These are phyloP conservation scores for Starmerella floris DNA, from an alignment of 805 yeast species.

Conservation along the genomic window DNA sequence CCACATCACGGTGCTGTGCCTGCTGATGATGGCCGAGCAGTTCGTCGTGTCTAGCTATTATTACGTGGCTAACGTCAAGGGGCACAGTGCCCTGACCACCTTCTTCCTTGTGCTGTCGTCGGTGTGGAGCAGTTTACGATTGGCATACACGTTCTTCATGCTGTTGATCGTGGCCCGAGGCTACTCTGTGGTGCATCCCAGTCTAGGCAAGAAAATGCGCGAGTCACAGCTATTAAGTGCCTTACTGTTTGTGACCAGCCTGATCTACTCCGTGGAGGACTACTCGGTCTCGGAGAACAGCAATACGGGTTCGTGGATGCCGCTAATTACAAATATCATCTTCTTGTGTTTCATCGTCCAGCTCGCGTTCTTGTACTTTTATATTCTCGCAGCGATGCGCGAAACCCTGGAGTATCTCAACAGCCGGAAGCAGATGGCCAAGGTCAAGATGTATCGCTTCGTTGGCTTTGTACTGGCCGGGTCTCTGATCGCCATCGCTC, in stretches of 20 bases:
- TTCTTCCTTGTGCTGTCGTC: conserved; percentile 69
- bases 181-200: conserved; percentile 85
- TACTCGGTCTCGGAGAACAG: conserved; percentile 30
- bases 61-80: conserved; percentile 60
- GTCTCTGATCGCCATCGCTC: conserved; percentile 44
- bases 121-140: conserved; percentile 61
- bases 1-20: conserved; percentile 74
- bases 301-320: conserved; percentile 26
- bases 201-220: conserved; percentile 67
- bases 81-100: conserved; percentile 42
- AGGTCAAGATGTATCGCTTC: conserved; percentile 71
- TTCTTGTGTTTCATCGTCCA: conserved; percentile 62
- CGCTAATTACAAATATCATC: conserved; percentile 37
- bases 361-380: conserved; percentile 57
- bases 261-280: conserved; percentile 41
- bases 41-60: conserved; percentile 84
- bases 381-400: conserved; percentile 59
- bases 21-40: conserved; percentile 70
- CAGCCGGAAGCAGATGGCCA: conserved; percentile 83
- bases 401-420: conserved; percentile 59
- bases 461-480: conserved; percentile 61
- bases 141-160: conserved; percentile 78
- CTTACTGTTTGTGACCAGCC: conserved; percentile 42
- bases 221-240: conserved; percentile 49
- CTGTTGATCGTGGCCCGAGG: conserved; percentile 78